These are phyloP conservation scores for Parmelia sp. DNA, from an alignment of 495 filamentous ascomycete genomes.

Conservation along the genomic window DNA sequence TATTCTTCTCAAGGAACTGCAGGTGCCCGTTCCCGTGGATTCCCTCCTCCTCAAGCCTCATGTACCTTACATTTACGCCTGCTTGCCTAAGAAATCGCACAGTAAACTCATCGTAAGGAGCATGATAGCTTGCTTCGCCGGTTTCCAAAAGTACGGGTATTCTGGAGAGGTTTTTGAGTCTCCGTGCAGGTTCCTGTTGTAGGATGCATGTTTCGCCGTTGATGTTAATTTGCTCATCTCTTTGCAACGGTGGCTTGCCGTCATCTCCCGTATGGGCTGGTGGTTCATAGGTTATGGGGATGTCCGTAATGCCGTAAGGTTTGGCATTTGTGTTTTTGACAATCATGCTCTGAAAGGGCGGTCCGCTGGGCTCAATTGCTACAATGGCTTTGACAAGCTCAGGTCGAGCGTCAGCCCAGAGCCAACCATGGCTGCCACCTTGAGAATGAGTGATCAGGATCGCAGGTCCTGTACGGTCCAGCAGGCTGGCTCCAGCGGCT, in stretches of 20 bases:
- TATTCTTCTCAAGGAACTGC: conserved; percentile 31
- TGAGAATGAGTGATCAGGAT: conserved; percentile 33
- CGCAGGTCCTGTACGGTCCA: conserved; percentile 32
- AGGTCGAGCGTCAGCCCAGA: conserved; percentile 30
- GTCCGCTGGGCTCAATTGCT: conserved; percentile 28
- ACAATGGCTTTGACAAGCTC: conserved; percentile 29
- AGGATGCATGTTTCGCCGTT: conserved; percentile 21
- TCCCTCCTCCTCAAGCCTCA: conserved; percentile 26
- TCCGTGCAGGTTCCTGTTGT: conserved; percentile 25
- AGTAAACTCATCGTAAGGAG: conserved; percentile 30
- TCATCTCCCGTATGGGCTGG: conserved; percentile 19
- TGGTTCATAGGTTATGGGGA: conserved; percentile 30
- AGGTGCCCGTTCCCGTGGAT: conserved; percentile 33
- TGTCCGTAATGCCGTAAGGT: conserved; percentile 32
- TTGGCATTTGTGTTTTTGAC: conserved; percentile 14
- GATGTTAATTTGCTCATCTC: conserved; percentile 4
- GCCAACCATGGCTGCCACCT: conserved; percentile 32
- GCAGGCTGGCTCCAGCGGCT: conserved; percentile 29
- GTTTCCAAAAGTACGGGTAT: conserved; percentile 30
- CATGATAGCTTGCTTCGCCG: conserved; percentile 29
- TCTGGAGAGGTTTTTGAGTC: conserved; percentile 28
- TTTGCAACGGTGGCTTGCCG: not conserved
- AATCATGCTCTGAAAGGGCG: conserved; percentile 10
- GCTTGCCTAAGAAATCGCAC: conserved; percentile 28
- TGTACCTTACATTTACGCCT: conserved; percentile 24